phyloP scores from a whole-genome alignment of 2,329 filamentous ascomycete genomes.

The Trichophyton verrucosum region DNA sequence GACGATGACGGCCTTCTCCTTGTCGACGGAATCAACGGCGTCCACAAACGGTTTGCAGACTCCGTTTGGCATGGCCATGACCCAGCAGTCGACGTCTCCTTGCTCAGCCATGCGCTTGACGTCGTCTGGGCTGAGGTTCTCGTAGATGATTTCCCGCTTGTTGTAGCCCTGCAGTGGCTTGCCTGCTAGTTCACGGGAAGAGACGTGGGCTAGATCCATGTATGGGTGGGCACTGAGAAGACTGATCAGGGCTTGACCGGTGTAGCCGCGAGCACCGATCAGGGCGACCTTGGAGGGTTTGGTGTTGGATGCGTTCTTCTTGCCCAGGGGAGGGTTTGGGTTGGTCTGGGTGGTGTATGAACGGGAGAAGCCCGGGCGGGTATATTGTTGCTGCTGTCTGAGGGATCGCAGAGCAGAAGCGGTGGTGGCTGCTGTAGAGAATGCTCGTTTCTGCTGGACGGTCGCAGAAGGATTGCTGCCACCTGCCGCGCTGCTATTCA shows the following conservation, averaged over 20 bases:
- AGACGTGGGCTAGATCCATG: conserved; percentile 83
- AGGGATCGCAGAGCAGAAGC: conserved; percentile 28
- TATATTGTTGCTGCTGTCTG: conserved; percentile 14
- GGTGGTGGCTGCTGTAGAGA: conserved; percentile 45
- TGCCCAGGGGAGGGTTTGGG: conserved; percentile 79
- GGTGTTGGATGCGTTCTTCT: conserved; percentile 74
- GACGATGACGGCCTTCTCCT: conserved; percentile 62
- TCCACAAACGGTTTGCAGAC: conserved; percentile 92
- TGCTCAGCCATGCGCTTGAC: conserved; percentile 71
- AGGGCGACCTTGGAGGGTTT: conserved; percentile 69
- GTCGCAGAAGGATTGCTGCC: conserved; percentile 37
- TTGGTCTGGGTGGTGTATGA: conserved; percentile 30
- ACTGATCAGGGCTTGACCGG: conserved; percentile 77
- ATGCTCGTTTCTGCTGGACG: conserved; percentile 52
- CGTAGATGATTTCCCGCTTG: conserved; percentile 85
- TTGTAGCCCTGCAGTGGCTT: conserved; percentile 79
- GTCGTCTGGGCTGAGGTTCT: conserved; percentile 78
- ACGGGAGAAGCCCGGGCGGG: conserved; percentile 20
- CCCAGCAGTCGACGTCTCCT: conserved; percentile 85
- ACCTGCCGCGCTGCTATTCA: conserved; percentile 48
- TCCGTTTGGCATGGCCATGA: conserved; percentile 92
- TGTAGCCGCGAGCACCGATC: conserved; percentile 88
- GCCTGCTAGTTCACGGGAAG: conserved; percentile 80
- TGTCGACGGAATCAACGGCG: conserved; percentile 61
- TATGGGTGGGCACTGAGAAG: conserved; percentile 78